Base-by-base conservation (phyloP, 2,329 filamentous ascomycete genomes). In the Hysterium pulicare region DNA sequence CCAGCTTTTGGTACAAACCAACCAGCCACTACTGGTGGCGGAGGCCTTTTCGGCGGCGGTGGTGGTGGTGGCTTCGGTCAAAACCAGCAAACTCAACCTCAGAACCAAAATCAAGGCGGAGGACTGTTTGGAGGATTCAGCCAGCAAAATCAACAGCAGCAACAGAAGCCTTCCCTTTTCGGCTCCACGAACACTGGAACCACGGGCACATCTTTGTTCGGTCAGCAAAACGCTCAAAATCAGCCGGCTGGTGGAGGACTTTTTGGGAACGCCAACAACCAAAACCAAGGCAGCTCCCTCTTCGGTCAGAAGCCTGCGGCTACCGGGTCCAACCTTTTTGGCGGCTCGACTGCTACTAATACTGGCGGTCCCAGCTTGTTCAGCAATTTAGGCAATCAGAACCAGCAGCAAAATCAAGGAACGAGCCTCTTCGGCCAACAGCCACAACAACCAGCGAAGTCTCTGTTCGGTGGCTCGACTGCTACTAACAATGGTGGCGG, bases 181-280 rank as follows among this genome's bases (percentile, higher is more conserved):
- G 64, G 64, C 19, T 44, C 48, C 17, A 42, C 49, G 5, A 52
- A 47, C 36, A 51, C 54, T 21, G 51, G 62, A 22, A 58, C 68
- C 24, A 57, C 69, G 10, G 68, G 71, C 5, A 70, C 69, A 4
- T 71, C 76, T 1, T 62, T 81, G 3, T 83, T 83, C 42, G 78
- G 78, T 57, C 50, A 56, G 39, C 53, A 51, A 33, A 53, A 52
- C 31, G 56, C 48, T 22, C 43, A 47, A 34, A 38, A 45, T 10
- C 41, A 38, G 21, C 44, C 47, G 15, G 17, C 15, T 11, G 11
- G 13, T 20, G 59, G 65, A 21, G 63, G 71, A 32, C 54, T 83
- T 5, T 82, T 83, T 48, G 73, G 76, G 11, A 58, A 58, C 32
- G 62, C 58, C 41, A 61, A 57, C 32, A 57, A 61, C 31, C 51